Evolutionary conservation across 306 rosid species (phyloP).

Genomic region (Calophaca sinica): DNA sequence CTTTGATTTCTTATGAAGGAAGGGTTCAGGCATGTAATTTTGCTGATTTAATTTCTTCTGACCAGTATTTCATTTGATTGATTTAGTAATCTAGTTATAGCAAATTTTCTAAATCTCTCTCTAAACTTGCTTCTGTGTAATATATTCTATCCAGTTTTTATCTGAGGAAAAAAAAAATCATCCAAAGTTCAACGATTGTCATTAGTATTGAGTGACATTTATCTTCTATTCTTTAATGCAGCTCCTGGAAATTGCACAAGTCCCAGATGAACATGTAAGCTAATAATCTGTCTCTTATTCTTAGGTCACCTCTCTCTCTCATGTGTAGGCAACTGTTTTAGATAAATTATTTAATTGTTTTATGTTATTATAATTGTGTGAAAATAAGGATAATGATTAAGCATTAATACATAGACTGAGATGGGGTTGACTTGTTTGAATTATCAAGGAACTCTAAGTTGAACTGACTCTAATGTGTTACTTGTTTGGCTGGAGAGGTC

Average conservation of each 20-base stretch:
- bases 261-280: constrained; percentile 92
- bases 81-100: constrained; percentile 23
- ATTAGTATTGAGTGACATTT: constrained; percentile 4
- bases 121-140: constrained; percentile 13
- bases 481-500: constrained; percentile 6
- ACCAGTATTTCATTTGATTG: constrained; percentile 26
- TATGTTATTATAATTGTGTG: constrained; percentile 9
- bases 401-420: not conserved
- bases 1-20: constrained; percentile 95
- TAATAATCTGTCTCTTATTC: constrained; percentile 41
- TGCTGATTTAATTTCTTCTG: constrained; percentile 26
- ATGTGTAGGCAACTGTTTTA: not conserved
- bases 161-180: not conserved
- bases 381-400: not conserved
- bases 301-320: not conserved
- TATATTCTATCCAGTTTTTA: constrained; percentile 22
- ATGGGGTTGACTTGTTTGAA: not conserved
- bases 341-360: not conserved
- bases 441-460: not conserved
- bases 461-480: not conserved
- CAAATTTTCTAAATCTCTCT: constrained; percentile 3
- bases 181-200: constrained; percentile 1
- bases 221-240: constrained; percentile 58
- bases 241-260: constrained; percentile 99
- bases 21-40: constrained; percentile 50